Percentiles rank a stretch among this genome's conserved stretches.
Conservation (phyloP, 2,329 filamentous ascomycete genomes). For the Coccinonectria pachysandricola region DNA sequence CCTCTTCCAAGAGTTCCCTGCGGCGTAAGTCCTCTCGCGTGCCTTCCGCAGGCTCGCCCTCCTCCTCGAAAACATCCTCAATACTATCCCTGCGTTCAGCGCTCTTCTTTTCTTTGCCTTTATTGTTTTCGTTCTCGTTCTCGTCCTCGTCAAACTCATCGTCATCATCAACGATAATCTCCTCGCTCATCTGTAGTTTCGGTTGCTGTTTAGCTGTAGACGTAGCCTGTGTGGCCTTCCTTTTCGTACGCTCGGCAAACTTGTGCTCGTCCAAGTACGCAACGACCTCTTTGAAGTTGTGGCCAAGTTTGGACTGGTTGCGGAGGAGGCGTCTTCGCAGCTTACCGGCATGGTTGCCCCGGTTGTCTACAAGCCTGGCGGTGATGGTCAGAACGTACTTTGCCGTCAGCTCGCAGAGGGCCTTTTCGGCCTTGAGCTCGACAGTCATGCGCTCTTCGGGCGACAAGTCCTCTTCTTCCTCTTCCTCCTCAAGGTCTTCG, state of each 20-base stretch:
- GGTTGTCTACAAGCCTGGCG: conserved; percentile 61
- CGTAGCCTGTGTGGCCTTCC: conserved; percentile 23
- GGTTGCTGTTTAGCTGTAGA: conserved; percentile 23
- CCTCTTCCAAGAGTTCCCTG: conserved; percentile 44
- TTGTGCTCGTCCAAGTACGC: conserved; percentile 66
- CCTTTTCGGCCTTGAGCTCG: conserved; percentile 70
- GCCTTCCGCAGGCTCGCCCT: conserved; percentile 46
- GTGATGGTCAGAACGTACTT: conserved; percentile 76
- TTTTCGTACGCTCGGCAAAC: conserved; percentile 33
- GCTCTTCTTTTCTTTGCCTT: too few species aligned
- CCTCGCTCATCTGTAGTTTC: conserved; percentile 30
- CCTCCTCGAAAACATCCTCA: conserved; percentile 37
- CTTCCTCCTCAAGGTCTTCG: conserved; percentile 41
- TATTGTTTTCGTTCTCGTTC: too few species aligned
- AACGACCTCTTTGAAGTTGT: conserved; percentile 78
- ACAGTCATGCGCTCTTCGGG: conserved; percentile 50
- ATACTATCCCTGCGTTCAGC: too few species aligned
- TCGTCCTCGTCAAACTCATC: conserved; percentile 30
- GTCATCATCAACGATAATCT: conserved; percentile 35
- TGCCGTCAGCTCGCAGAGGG: conserved; percentile 73
- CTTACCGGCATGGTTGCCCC: conserved; percentile 47
- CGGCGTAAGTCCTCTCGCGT: conserved; percentile 46
- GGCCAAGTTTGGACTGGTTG: conserved; percentile 71
- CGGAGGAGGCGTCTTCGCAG: conserved; percentile 63
- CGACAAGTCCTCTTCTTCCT: conserved; percentile 42